Conservation (phyloP, 208 protist genomes). For the Trypanosoma platydactyli region DNA sequence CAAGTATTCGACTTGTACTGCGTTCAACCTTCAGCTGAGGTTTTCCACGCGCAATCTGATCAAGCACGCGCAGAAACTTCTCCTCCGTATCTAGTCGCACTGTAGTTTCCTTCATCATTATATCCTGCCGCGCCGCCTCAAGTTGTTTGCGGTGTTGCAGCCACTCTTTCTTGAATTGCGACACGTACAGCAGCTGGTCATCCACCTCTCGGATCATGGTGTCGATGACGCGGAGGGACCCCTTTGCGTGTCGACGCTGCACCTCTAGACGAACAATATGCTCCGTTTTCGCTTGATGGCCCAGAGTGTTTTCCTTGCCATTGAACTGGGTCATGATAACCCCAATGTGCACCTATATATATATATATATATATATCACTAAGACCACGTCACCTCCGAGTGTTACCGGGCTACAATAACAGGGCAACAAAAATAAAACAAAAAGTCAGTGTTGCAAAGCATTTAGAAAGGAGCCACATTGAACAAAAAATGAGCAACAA, state of each 20-base stretch:
- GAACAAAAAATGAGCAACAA: too few relatives aligned
- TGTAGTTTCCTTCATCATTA: conserved; percentile 47
- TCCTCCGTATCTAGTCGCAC: conserved; percentile 11
- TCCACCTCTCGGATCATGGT: conserved; percentile 65
- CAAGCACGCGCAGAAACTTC: neutral
- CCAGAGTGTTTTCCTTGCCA: conserved; percentile 36
- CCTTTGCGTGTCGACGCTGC: conserved; percentile 79
- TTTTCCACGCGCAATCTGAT: neutral
- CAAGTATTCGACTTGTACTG: neutral
- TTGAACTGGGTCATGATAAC: conserved; percentile 33
- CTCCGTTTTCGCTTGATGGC: conserved; percentile 72
- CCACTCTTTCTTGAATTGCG: conserved; percentile 87
- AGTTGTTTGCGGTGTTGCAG: conserved; percentile 58
- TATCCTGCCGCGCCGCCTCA: conserved; percentile 54
- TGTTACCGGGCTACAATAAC: neutral
- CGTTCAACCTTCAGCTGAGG: neutral
- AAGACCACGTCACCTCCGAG: neutral
- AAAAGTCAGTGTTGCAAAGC: conserved; percentile 8
- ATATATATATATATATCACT: conserved; percentile 15
- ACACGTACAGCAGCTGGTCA: conserved; percentile 77
- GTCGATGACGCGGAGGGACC: conserved; percentile 64
- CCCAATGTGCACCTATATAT: neutral
- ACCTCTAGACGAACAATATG: conserved; percentile 77
- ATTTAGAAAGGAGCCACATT: too few relatives aligned
- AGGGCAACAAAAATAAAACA: conserved; percentile 9